These are phyloP conservation scores for Talaromyces sp. DNA, from an alignment of 2,329 filamentous ascomycete genomes.

Conservation along the genomic window DNA sequence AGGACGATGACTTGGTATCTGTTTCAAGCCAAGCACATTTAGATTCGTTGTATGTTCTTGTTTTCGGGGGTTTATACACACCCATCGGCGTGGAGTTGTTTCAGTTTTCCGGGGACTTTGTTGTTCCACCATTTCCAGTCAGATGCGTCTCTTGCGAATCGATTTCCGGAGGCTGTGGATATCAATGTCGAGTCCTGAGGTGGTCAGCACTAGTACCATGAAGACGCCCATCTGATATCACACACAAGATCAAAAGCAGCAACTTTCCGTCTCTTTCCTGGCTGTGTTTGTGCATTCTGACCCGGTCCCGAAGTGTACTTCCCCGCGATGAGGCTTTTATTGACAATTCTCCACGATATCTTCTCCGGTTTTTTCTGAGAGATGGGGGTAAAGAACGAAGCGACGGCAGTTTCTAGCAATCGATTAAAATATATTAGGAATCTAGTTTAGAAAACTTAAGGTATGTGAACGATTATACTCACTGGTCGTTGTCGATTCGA, in stretches of 20 bases:
- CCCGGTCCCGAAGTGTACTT: conserved; percentile 47
- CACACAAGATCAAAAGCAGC: conserved; percentile 46
- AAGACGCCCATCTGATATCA: background rate
- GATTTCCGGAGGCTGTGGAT: conserved; percentile 71
- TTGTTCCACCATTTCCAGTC: conserved; percentile 96
- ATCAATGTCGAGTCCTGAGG: conserved; percentile 81
- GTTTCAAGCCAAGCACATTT: conserved; percentile 4
- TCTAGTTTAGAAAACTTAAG: background rate
- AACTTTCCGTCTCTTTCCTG: conserved; percentile 27
- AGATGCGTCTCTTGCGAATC: conserved; percentile 61
- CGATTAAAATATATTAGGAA: background rate
- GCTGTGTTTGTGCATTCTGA: conserved; percentile 12
- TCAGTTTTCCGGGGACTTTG: conserved; percentile 62
- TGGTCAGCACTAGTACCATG: background rate
- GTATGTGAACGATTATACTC: conserved; percentile 15
- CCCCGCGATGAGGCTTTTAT: conserved; percentile 70
- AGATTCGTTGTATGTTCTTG: background rate
- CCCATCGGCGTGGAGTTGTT: conserved; percentile 65
- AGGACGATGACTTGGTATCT: conserved; percentile 74
- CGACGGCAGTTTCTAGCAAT: conserved; percentile 50
- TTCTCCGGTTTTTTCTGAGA: conserved; percentile 79
- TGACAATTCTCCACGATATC: conserved; percentile 63
- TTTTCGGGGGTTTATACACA: conserved; percentile 34
- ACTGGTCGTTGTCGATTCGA: conserved; percentile 53
- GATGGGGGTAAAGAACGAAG: conserved; percentile 80